These are phyloP conservation scores for Tylopilus orsonianus DNA, from an alignment of 1,284 basidiomycete species.

Conservation along the genomic window DNA sequence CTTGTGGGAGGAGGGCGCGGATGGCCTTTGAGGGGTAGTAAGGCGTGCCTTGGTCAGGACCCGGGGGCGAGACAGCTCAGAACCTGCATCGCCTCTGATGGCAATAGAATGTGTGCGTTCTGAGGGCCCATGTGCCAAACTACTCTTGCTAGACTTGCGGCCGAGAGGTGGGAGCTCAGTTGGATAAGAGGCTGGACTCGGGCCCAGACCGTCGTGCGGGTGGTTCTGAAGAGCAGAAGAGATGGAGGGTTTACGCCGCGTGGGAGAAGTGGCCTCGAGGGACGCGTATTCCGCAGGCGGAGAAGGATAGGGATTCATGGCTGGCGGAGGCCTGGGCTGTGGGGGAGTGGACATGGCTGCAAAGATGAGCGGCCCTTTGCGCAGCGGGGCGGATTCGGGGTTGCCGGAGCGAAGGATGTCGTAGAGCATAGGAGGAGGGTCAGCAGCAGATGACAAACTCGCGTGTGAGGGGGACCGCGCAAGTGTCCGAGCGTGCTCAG, in stretches of 20 bases:
- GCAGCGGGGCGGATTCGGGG: conserved; percentile 14
- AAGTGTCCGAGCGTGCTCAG: conserved; percentile 12
- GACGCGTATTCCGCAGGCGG: conserved; percentile 27
- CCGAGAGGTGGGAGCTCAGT: conserved; percentile 15
- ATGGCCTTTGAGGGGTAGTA: conserved; percentile 27
- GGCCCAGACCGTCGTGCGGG: conserved; percentile 2
- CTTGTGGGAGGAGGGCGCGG: neutral
- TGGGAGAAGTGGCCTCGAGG: conserved; percentile 7
- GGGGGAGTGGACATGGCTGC: conserved; percentile 31
- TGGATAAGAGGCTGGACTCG: conserved; percentile 1
- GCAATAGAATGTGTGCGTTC: conserved; percentile 15
- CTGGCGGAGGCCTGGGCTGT: neutral
- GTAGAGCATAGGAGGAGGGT: conserved; percentile 17
- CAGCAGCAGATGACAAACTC: neutral
- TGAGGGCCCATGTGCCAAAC: conserved; percentile 5
- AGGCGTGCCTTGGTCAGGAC: conserved; percentile 35
- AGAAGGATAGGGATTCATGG: conserved; percentile 25
- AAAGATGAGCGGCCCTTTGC: conserved; percentile 43
- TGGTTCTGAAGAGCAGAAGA: conserved; percentile 4
- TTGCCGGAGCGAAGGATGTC: conserved; percentile 27
- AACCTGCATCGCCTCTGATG: conserved; percentile 10
- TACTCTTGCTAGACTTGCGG: conserved; percentile 21
- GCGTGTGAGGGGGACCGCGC: conserved; percentile 13
- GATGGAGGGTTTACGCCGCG: conserved; percentile 6
- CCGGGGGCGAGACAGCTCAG: conserved; percentile 21